Conservation (phyloP, 192 early-diverging fungal genomes). For the Coemansia sp. region DNA sequence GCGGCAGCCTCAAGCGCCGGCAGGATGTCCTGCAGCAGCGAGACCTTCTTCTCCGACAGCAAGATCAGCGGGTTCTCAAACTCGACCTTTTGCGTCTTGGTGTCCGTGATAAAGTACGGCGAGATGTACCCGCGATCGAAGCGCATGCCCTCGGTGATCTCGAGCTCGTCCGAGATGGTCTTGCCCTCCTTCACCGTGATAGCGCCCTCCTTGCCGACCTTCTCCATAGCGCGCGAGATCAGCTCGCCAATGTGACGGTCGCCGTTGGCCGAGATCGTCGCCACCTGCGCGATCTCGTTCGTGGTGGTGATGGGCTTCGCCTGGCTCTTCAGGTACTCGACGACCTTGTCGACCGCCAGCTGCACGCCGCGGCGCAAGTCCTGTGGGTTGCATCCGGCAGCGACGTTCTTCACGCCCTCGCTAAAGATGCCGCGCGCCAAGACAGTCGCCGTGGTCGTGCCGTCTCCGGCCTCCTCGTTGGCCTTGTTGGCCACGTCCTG, state of each 20-base stretch:
- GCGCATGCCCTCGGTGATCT: slow-evolving; percentile 99
- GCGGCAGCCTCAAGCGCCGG: slow-evolving; percentile 96
- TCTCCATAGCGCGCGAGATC: slow-evolving; percentile 99
- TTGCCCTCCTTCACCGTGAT: slow-evolving; percentile 99
- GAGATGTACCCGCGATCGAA: slow-evolving; percentile 99
- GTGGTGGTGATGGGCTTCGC: slow-evolving; percentile 92
- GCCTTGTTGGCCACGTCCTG: slow-evolving; percentile 99
- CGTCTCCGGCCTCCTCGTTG: slow-evolving; percentile 99
- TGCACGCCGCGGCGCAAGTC: slow-evolving; percentile 96
- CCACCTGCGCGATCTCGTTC: slow-evolving; percentile 98
- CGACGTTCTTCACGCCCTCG: slow-evolving; percentile 99
- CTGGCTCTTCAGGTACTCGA: slow-evolving; percentile 92
- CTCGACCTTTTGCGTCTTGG: slow-evolving; percentile 98
- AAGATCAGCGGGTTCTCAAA: slow-evolving; percentile 99
- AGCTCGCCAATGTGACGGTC: slow-evolving; percentile 95
- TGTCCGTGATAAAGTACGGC: slow-evolving; percentile 99
- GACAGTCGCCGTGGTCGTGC: slow-evolving; percentile 99
- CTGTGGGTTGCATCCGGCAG: slow-evolving; percentile 99
- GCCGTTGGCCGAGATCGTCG: slow-evolving; percentile 99
- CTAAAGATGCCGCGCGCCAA: slow-evolving; percentile 98
- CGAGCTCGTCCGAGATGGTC: slow-evolving; percentile 98
- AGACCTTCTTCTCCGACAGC: slow-evolving; percentile 99
- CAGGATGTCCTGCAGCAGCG: slow-evolving; percentile 91
- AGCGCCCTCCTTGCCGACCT: slow-evolving; percentile 99
- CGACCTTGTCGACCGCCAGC: slow-evolving; percentile 91